Evolutionary conservation across 2,329 filamentous ascomycete genomes (phyloP).

Genomic region (Fusarium globosum): DNA sequence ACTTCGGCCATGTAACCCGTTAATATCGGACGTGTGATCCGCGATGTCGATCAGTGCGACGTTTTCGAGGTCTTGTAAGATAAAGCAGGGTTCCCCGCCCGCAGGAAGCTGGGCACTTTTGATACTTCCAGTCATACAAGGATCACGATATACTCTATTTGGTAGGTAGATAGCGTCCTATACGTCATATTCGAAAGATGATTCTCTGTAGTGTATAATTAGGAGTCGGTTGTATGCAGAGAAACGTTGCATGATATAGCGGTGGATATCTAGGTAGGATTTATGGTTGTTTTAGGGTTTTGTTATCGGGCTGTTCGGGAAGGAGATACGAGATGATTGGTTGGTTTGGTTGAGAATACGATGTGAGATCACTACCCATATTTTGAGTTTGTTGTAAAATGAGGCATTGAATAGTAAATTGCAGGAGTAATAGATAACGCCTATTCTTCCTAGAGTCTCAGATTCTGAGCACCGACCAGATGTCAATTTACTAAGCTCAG

Average conservation of each 20-base stretch:
- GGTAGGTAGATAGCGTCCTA: conserved; percentile 21
- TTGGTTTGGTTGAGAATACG: not conserved
- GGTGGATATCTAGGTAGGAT: not conserved
- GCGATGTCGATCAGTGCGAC: conserved; percentile 13
- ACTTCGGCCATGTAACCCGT: conserved; percentile 12
- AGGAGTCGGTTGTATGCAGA: not conserved
- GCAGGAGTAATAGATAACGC: accelerated
- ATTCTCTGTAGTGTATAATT: not conserved
- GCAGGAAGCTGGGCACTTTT: conserved; percentile 24
- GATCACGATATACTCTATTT: conserved; percentile 15
- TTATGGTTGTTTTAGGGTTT: not conserved
- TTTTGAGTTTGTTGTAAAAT: not conserved
- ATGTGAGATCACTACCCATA: not conserved
- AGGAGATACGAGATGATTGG: not conserved
- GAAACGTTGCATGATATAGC: not conserved
- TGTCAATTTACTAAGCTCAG: not conserved
- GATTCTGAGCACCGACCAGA: not conserved
- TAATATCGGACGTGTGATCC: conserved; percentile 11
- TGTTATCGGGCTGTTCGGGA: not conserved
- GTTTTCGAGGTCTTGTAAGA: not conserved
- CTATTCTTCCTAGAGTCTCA: too few relatives aligned
- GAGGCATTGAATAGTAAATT: not conserved
- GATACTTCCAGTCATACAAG: conserved; percentile 12
- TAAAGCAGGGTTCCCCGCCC: conserved; percentile 37
- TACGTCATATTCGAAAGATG: conserved; percentile 4